phyloP scores from a whole-genome alignment of 345 rosid species.

The Ricinus communis region DNA sequence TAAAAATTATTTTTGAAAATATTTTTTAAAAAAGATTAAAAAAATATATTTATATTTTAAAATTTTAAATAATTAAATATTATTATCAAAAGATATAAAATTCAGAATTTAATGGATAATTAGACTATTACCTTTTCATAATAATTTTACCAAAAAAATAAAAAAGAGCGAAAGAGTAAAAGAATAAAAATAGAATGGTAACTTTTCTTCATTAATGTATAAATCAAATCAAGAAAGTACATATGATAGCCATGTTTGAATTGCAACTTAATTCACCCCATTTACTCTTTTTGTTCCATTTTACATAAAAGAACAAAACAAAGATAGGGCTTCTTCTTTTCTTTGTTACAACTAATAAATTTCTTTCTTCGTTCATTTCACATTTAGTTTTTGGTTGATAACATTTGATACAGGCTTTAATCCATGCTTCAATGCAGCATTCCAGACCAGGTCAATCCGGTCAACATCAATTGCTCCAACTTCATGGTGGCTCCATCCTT shows the following conservation, averaged over 20 bases:
- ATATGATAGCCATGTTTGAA: neutral
- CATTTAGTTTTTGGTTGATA: neutral
- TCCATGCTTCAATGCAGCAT: conserved; percentile 84
- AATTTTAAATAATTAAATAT: no score
- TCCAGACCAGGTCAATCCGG: conserved; percentile 86
- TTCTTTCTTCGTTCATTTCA: neutral
- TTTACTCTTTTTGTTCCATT: neutral
- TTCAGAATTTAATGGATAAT: no score
- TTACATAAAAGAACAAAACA: neutral
- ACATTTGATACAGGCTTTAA: conserved; percentile 48
- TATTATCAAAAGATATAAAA: no score
- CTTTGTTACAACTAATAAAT: neutral
- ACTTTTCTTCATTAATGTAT: conserved; percentile 3
- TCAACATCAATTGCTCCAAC: conserved; percentile 91
- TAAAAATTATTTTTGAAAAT: no score
- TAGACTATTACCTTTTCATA: no score
- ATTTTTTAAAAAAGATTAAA: no score
- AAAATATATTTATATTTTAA: no score
- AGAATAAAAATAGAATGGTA: neutral
- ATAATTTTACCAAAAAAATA: no score
- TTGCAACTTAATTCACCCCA: neutral
- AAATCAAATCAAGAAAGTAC: conserved; percentile 4
- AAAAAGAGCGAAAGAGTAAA: neutral
- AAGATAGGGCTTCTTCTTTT: neutral
- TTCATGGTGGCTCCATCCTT: conserved; percentile 95